Conservation (phyloP, 768 basidiomycete species). For the Suillus decipiens region DNA sequence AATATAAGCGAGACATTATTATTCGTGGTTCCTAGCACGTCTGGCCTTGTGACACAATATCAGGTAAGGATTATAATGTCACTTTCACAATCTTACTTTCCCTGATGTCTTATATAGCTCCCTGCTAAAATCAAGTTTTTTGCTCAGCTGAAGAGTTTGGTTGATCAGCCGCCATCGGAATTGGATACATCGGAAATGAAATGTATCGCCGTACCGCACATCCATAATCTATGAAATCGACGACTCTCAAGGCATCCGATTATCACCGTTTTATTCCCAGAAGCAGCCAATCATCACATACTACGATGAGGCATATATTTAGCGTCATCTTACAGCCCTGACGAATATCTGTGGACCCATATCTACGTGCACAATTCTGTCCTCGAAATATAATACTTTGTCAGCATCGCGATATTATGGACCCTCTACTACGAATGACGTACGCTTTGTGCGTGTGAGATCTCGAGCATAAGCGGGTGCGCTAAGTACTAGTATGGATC, state of each 20-base stretch:
- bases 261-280: neutral
- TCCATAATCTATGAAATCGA: neutral
- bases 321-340: neutral
- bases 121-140: slow-evolving; percentile 47
- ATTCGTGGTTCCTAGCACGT: slow-evolving; percentile 77
- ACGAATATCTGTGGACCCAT: neutral
- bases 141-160: slow-evolving; percentile 31
- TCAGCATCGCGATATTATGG: neutral
- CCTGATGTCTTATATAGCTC: slow-evolving; percentile 32
- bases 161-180: slow-evolving; percentile 22
- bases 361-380: neutral
- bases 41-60: slow-evolving; percentile 70
- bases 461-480: neutral
- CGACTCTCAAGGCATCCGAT: neutral
- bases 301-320: neutral
- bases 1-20: slow-evolving; percentile 61
- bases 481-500: neutral
- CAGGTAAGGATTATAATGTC: slow-evolving; percentile 48
- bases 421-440: neutral
- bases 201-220: slow-evolving; percentile 1
- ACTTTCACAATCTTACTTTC: neutral
- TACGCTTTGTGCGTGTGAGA: neutral
- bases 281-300: neutral
- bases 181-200: slow-evolving; percentile 16
- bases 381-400: neutral